A percentile compares a stretch with the other conserved stretches of the same genome.
Conservation (phyloP, 306 rosid genomes). For the Gastrolobium villosum region DNA sequence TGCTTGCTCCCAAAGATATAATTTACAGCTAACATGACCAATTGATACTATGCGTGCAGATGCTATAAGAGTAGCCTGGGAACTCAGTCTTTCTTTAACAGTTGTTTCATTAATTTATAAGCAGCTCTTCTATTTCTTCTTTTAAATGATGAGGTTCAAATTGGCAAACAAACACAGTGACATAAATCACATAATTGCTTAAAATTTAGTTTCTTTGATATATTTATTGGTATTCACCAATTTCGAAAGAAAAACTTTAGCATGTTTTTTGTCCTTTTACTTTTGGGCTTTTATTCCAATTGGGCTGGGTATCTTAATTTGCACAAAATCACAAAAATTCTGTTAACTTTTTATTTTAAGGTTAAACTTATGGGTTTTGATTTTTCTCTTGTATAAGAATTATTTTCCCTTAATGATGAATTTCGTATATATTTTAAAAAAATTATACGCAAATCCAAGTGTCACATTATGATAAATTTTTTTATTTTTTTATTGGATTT, state of each 20-base stretch:
- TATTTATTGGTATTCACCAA: background rate
- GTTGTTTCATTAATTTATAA: constrained; percentile 26
- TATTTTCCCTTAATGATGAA: too few relatives aligned
- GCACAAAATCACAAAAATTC: background rate
- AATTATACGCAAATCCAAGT: too few relatives aligned
- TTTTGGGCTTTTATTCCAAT: background rate
- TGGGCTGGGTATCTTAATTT: background rate
- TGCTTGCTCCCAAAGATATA: constrained; percentile 49
- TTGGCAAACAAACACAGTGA: background rate
- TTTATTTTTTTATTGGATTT: too few relatives aligned
- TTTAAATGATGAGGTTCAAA: constrained; percentile 11
- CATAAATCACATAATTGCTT: background rate
- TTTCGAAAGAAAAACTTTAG: background rate
- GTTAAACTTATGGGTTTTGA: too few relatives aligned
- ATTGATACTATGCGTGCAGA: background rate
- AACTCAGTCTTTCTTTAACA: constrained; percentile 32
- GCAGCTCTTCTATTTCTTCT: background rate
- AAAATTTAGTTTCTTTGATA: background rate
- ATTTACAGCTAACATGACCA: constrained; percentile 37
- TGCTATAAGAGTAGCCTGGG: constrained; percentile 29
- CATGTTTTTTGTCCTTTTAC: background rate
- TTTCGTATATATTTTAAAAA: too few relatives aligned
- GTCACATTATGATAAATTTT: too few relatives aligned
- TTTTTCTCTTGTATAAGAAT: too few relatives aligned
- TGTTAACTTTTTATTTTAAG: too few relatives aligned